Percentiles rank a stretch among this genome's conserved stretches.
Conservation (phyloP, 176 grass and related monocot genomes). For the Zea mays region Zm-B73-REFERENCE-NAM-5.0 NC_050096.1:72969001-72969500, state of each 20-base stretch:
- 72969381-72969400: neutral
- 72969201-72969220: constrained; percentile 29
- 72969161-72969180: constrained; percentile 36
- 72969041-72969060: no score
- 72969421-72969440: constrained; percentile 31
- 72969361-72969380: neutral
- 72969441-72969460: constrained; percentile 62
- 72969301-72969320: constrained; percentile 7
- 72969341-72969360: constrained; percentile 4
- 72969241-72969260: constrained; percentile 11
- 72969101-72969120: neutral
- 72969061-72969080: no score
- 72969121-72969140: neutral
- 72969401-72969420: constrained; percentile 9
- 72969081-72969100: neutral
- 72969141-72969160: neutral
- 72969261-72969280: constrained; percentile 2
- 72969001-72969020: no score
- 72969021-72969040: no score
- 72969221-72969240: constrained; percentile 25
- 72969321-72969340: constrained; percentile 58
- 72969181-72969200: neutral
- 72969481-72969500: constrained; percentile 50
- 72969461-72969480: constrained; percentile 39
- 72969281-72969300: neutral